A percentile compares a stretch with the other conserved stretches of the same genome.
phyloP scores from a whole-genome alignment of 345 rosid genomes.

The Turritis glabra region DNA sequence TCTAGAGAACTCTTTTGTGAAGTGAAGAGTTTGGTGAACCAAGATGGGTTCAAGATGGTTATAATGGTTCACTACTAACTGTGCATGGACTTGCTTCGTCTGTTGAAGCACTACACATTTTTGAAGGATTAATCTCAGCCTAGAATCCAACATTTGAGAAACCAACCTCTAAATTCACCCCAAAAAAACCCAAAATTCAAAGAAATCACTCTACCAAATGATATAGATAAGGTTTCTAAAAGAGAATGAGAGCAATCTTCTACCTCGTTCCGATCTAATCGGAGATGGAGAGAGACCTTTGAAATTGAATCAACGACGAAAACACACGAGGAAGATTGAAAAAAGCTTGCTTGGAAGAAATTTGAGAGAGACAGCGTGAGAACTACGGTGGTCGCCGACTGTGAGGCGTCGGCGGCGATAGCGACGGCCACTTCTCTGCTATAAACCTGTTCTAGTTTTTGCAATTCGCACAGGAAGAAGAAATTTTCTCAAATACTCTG shows the following conservation, averaged over 20 bases:
- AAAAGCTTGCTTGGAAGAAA: too few species aligned
- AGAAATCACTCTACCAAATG: too few species aligned
- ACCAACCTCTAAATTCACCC: too few species aligned
- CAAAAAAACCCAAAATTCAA: too few species aligned
- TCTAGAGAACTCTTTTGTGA: slow-evolving; percentile 45
- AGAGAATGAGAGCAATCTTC: too few species aligned
- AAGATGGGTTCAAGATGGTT: slow-evolving; percentile 49
- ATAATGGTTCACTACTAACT: slow-evolving; percentile 42
- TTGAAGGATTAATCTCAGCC: slow-evolving; percentile 41
- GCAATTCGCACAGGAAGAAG: neutral
- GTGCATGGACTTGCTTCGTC: slow-evolving; percentile 55
- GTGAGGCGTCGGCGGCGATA: slow-evolving; percentile 16
- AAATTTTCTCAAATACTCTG: neutral
- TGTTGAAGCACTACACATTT: slow-evolving; percentile 39
- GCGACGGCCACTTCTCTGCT: slow-evolving; percentile 5
- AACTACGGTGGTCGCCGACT: too few species aligned
- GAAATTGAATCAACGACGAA: neutral
- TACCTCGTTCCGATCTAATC: neutral
- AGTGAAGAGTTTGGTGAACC: slow-evolving; percentile 47
- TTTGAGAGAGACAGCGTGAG: too few species aligned
- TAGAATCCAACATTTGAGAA: slow-evolving; percentile 36
- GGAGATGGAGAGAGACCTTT: neutral
- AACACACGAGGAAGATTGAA: too few species aligned
- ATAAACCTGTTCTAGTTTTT: neutral
- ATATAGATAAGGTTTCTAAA: too few species aligned